Evolutionary conservation across 202 grass and related monocot genomes (phyloP).

Genomic region (Saccharum hybrid): DNA sequence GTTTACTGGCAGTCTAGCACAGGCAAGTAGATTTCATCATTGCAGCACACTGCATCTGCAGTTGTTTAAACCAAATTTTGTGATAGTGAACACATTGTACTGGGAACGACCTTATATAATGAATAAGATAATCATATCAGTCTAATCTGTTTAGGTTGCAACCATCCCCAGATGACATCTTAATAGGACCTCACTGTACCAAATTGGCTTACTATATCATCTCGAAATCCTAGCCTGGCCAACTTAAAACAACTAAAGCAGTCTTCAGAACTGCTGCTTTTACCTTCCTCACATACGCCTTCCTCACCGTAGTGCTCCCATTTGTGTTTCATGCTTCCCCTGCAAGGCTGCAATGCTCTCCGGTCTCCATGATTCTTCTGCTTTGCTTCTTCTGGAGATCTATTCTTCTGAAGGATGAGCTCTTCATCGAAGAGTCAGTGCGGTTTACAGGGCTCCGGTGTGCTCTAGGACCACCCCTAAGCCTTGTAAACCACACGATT

Average conservation of each 20-base stretch:
- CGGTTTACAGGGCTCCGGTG: constrained; percentile 26
- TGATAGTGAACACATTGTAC: constrained; percentile 1
- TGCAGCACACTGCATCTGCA: neutral
- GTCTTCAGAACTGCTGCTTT: neutral
- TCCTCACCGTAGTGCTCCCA: neutral
- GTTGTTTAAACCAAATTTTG: constrained; percentile 24
- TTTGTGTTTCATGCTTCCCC: neutral
- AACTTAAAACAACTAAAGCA: neutral
- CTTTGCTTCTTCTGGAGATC: constrained; percentile 6
- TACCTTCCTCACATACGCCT: constrained; percentile 39
- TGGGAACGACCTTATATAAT: constrained; percentile 8
- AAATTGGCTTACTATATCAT: constrained; percentile 8
- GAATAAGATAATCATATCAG: constrained; percentile 6
- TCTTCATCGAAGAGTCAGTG: constrained; percentile 23
- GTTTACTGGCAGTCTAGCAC: neutral
- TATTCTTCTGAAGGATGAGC: constrained; percentile 29
- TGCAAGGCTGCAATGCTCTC: neutral
- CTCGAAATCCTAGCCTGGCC: constrained; percentile 2
- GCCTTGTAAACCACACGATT: constrained; percentile 37
- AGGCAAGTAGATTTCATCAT: constrained; percentile 2
- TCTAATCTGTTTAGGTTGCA: neutral
- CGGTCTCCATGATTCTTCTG: constrained; percentile 2
- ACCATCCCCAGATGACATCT: constrained; percentile 24
- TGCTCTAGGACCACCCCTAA: neutral
- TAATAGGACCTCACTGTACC: neutral